Evolutionary conservation across 305 asterid genomes (phyloP).

Genomic region (Solanum hybrid): DNA sequence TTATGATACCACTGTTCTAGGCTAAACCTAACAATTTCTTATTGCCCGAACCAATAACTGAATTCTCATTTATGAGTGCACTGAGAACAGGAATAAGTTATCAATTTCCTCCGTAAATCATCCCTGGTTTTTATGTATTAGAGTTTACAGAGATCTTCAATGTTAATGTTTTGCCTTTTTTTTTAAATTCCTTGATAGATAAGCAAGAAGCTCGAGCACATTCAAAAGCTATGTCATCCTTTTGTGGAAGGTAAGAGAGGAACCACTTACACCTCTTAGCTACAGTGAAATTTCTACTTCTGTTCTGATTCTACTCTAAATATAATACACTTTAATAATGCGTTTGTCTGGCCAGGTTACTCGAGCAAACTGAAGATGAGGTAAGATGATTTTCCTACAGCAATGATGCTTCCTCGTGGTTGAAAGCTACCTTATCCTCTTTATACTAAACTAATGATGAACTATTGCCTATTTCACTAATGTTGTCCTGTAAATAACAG

Average conservation of each 20-base stretch:
- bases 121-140: neutral
- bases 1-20: neutral
- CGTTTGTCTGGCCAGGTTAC: slow-evolving; percentile 46
- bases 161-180: neutral
- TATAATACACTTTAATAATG: slow-evolving; percentile 6
- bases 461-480: neutral
- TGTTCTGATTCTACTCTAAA: neutral
- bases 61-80: neutral
- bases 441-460: neutral
- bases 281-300: neutral
- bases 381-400: slow-evolving; percentile 17
- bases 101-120: neutral
- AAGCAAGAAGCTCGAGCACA: slow-evolving; percentile 78
- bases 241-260: slow-evolving; percentile 80
- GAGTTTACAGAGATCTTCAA: neutral
- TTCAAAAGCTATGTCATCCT: slow-evolving; percentile 73
- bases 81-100: neutral
- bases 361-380: slow-evolving; percentile 94
- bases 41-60: neutral
- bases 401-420: neutral
- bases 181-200: slow-evolving; percentile 23
- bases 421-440: neutral
- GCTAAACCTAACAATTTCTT: neutral
- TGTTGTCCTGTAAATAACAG: slow-evolving; percentile 25
- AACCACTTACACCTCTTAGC: neutral